phyloP scores from a whole-genome alignment of 768 basidiomycete genomes.

The Paxillus rubicundulus region DNA sequence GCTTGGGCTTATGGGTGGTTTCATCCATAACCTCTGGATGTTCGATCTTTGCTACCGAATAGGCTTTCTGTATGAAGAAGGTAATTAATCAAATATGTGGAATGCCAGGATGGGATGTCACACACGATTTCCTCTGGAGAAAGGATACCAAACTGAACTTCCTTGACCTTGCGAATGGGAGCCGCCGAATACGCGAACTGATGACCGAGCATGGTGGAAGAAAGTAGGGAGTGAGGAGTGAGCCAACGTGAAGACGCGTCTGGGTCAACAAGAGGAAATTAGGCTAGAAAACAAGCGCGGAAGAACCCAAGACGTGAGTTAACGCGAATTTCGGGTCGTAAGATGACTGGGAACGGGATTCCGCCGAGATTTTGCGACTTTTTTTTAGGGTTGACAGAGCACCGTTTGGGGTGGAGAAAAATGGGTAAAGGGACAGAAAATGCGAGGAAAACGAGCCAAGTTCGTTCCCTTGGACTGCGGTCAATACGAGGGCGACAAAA shows the following conservation, averaged over 20 bases:
- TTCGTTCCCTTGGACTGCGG: slow-evolving; percentile 1
- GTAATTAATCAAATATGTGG: slow-evolving; percentile 9
- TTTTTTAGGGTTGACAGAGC: slow-evolving; percentile 17
- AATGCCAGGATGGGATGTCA: not conserved
- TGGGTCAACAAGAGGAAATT: slow-evolving; percentile 1
- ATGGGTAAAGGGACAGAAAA: slow-evolving; percentile 16
- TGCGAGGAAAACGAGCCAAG: slow-evolving; percentile 6
- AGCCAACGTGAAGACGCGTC: slow-evolving; percentile 15
- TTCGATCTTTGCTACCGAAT: slow-evolving; percentile 97
- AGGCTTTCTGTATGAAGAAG: slow-evolving; percentile 76
- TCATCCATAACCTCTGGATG: slow-evolving; percentile 99
- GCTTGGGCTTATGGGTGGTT: slow-evolving; percentile 82
- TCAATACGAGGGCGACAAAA: not conserved
- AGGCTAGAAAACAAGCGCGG: not conserved
- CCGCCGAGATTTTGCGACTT: slow-evolving; percentile 19
- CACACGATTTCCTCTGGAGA: slow-evolving; percentile 97
- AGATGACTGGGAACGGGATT: not conserved
- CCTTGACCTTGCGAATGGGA: slow-evolving; percentile 92
- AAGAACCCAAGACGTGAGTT: slow-evolving; percentile 21
- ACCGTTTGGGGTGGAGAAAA: slow-evolving; percentile 2
- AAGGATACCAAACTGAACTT: slow-evolving; percentile 98
- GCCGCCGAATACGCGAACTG: slow-evolving; percentile 92
- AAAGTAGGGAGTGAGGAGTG: slow-evolving; percentile 1
- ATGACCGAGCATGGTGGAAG: slow-evolving; percentile 71
- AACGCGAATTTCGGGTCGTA: slow-evolving; percentile 23